Percentiles rank a stretch among this genome's conserved stretches.
These are phyloP conservation scores for Allomyces macrogynus DNA, from an alignment of 192 early-diverging fungal genomes.

Conservation along the genomic window DNA sequence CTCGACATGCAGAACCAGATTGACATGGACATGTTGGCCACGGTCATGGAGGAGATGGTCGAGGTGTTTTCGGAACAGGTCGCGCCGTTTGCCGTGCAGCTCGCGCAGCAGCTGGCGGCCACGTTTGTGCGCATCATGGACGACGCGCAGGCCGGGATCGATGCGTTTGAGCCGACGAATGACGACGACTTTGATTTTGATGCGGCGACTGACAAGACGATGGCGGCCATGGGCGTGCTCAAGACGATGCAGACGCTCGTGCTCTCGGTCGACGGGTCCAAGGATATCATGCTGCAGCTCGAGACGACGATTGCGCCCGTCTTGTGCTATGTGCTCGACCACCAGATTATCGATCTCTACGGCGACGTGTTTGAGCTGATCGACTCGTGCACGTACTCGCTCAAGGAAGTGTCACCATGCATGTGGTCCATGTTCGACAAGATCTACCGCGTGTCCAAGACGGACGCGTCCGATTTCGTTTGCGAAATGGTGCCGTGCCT, in stretches of 20 bases:
- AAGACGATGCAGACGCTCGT: slow-evolving; percentile 80
- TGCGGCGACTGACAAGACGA: slow-evolving; percentile 58
- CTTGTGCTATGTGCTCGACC: slow-evolving; percentile 55
- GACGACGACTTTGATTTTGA: slow-evolving; percentile 26
- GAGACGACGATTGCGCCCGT: slow-evolving; percentile 61
- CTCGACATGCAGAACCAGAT: slow-evolving; percentile 77
- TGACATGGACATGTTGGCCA: slow-evolving; percentile 73
- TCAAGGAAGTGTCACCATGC: slow-evolving; percentile 56
- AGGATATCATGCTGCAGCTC: slow-evolving; percentile 55
- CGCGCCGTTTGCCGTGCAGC: slow-evolving; percentile 77
- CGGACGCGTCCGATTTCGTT: slow-evolving; percentile 64
- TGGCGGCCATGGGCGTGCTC: slow-evolving; percentile 72
- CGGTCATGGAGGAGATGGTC: slow-evolving; percentile 78
- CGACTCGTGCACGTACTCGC: slow-evolving; percentile 67
- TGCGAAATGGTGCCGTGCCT: slow-evolving; percentile 79
- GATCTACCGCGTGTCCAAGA: slow-evolving; percentile 60
- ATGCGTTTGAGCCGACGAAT: slow-evolving; percentile 17
- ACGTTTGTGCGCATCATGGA: slow-evolving; percentile 70
- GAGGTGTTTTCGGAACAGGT: slow-evolving; percentile 76
- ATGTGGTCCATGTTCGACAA: slow-evolving; percentile 69
- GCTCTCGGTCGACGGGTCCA: slow-evolving; percentile 59
- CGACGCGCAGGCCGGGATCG: slow-evolving; percentile 29
- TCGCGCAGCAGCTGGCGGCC: slow-evolving; percentile 65
- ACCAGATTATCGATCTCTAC: slow-evolving; percentile 57
- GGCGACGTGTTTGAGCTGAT: slow-evolving; percentile 75